phyloP scores from a whole-genome alignment of 768 basidiomycete species.

The Boletus pseudo-olivaceus region DNA sequence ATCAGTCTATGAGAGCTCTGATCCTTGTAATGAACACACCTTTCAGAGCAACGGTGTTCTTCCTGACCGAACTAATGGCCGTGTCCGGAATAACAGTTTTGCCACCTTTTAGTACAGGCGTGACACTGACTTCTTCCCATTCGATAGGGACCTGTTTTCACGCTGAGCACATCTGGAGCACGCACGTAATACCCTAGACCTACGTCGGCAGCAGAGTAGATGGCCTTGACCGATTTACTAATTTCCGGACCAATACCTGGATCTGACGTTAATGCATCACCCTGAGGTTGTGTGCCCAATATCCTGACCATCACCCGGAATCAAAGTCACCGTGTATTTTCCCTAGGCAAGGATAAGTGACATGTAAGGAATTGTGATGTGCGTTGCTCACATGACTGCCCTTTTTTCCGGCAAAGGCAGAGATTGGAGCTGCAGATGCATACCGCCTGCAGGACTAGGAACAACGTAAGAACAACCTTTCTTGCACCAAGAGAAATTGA shows the following conservation, averaged over 20 bases:
- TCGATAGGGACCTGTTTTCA: conserved; percentile 82
- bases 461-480: conserved; percentile 14
- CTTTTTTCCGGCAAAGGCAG: conserved; percentile 89
- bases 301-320: conserved; percentile 87
- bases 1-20: conserved; percentile 10
- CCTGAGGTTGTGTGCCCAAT: conserved; percentile 6
- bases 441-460: conserved; percentile 55
- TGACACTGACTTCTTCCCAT: conserved; percentile 99
- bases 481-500: background rate
- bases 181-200: conserved; percentile 12
- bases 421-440: conserved; percentile 74
- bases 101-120: conserved; percentile 88
- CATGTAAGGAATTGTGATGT: background rate
- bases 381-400: conserved; percentile 65
- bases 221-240: conserved; percentile 90
- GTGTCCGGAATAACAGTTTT: conserved; percentile 95
- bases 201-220: conserved; percentile 87
- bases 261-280: conserved; percentile 14
- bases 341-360: conserved; percentile 50
- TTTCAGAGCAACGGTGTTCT: conserved; percentile 97
- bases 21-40: conserved; percentile 44
- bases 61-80: conserved; percentile 89
- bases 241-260: conserved; percentile 98
- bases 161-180: conserved; percentile 10
- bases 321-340: conserved; percentile 93